phyloP scores from a whole-genome alignment of 176 grass and related monocot species.

The Lolium multiflorum region DNA sequence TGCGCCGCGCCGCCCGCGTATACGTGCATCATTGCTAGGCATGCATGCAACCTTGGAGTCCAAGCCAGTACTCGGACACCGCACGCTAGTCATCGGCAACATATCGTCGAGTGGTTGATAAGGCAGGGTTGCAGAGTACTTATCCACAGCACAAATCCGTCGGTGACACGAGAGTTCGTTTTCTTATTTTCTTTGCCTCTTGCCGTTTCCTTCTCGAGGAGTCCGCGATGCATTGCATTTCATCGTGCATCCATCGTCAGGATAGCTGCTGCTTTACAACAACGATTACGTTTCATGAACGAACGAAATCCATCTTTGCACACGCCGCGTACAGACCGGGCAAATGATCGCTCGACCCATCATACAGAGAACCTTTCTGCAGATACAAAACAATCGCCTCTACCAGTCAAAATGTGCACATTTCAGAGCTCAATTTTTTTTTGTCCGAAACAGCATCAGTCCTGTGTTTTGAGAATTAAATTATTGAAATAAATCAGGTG shows the following conservation, averaged over 20 bases:
- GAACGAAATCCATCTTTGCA: background rate
- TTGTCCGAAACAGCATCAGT: no score
- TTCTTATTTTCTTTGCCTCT: no score
- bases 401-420: no score
- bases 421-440: no score
- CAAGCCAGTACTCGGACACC: background rate
- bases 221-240: background rate
- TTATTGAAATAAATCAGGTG: no score
- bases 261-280: constrained; percentile 40
- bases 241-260: constrained; percentile 41
- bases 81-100: no score
- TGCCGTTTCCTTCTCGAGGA: background rate
- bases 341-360: no score
- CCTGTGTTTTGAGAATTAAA: no score
- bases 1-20: no score
- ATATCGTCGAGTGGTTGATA: background rate
- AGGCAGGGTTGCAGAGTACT: background rate
- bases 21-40: no score
- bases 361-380: no score
- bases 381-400: no score
- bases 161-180: background rate
- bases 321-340: background rate
- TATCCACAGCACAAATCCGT: background rate
- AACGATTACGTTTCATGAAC: background rate
- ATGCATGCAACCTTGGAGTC: constrained; percentile 5